A percentile compares a stretch with the other conserved stretches of the same genome.
Evolutionary conservation across 306 rosid species (phyloP).

Genomic region (Lupinus albus): DNA sequence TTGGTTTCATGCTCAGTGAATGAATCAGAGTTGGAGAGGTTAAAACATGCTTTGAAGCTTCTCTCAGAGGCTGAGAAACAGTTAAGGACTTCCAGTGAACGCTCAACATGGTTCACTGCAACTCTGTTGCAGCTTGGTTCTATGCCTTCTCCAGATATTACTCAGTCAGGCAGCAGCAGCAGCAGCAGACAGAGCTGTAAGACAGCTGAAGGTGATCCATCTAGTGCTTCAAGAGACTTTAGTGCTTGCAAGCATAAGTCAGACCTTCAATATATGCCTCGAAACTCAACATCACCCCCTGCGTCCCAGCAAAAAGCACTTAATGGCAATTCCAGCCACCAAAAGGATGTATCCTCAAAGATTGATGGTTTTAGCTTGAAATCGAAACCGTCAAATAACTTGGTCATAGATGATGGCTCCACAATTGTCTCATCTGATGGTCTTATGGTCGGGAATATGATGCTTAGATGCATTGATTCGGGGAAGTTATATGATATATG

Average conservation of each 20-base stretch:
- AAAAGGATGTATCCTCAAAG: slow-evolving; percentile 50
- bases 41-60: slow-evolving; percentile 93
- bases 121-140: slow-evolving; percentile 95
- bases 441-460: slow-evolving; percentile 55
- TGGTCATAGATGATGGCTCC: slow-evolving; percentile 53
- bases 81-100: slow-evolving; percentile 89
- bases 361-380: slow-evolving; percentile 51
- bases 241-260: slow-evolving; percentile 54
- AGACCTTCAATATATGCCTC: slow-evolving; percentile 60
- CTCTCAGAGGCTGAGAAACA: slow-evolving; percentile 97
- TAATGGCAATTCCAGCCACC: slow-evolving; percentile 52
- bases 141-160: slow-evolving; percentile 73
- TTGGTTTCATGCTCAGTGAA: slow-evolving; percentile 69
- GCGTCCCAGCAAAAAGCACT: slow-evolving; percentile 51
- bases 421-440: slow-evolving; percentile 63
- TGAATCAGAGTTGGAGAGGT: slow-evolving; percentile 80
- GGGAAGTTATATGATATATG: slow-evolving; percentile 74
- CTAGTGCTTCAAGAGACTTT: slow-evolving; percentile 76
- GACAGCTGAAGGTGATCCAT: slow-evolving; percentile 78
- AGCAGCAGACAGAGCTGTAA: slow-evolving; percentile 88
- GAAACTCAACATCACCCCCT: slow-evolving; percentile 56
- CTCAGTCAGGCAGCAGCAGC: slow-evolving; percentile 80
- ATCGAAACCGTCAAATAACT: slow-evolving; percentile 58
- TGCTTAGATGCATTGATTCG: slow-evolving; percentile 62
- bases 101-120: slow-evolving; percentile 97